Percentiles rank a stretch among this genome's conserved stretches.
phyloP scores from a whole-genome alignment of 371 early-diverging fungal species.

The Conidiobolus incongruus region DNA sequence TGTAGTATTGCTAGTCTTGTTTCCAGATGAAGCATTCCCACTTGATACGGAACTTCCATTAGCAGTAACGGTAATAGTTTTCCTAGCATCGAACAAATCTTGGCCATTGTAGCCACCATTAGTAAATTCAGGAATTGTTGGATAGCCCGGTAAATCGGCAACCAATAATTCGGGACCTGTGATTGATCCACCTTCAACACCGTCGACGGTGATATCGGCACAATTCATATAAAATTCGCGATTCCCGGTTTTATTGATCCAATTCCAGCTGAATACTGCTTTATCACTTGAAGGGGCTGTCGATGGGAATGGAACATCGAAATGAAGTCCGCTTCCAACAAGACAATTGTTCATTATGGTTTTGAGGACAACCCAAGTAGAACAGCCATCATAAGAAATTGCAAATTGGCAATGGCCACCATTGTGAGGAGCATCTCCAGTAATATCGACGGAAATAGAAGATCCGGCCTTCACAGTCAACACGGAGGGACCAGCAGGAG shows the following conservation, averaged over 20 bases:
- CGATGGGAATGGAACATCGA: neutral
- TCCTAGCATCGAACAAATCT: neutral
- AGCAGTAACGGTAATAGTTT: neutral
- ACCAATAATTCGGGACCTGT: conserved; percentile 4
- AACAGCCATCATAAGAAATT: conserved; percentile 29
- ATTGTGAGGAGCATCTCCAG: conserved; percentile 10
- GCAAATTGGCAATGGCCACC: conserved; percentile 47
- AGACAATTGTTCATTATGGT: neutral
- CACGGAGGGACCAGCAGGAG: neutral
- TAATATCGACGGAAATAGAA: neutral
- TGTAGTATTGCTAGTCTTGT: too few relatives aligned
- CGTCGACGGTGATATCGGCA: conserved; percentile 5
- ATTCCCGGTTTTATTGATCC: conserved; percentile 3
- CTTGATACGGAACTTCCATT: too few relatives aligned
- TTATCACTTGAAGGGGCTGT: neutral
- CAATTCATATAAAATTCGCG: conserved; percentile 7
- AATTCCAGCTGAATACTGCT: conserved; percentile 1
- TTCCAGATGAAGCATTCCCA: too few relatives aligned
- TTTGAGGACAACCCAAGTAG: conserved; percentile 23
- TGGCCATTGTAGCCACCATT: neutral
- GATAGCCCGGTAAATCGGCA: conserved; percentile 1
- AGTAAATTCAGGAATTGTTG: conserved; percentile 1
- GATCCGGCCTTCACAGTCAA: neutral
- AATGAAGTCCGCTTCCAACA: neutral
- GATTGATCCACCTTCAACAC: neutral